Percentiles rank a stretch among this genome's conserved stretches.
These are phyloP conservation scores for Neocallimastix lanati DNA, from an alignment of 192 early-diverging fungal genomes.

Conservation along the genomic window DNA sequence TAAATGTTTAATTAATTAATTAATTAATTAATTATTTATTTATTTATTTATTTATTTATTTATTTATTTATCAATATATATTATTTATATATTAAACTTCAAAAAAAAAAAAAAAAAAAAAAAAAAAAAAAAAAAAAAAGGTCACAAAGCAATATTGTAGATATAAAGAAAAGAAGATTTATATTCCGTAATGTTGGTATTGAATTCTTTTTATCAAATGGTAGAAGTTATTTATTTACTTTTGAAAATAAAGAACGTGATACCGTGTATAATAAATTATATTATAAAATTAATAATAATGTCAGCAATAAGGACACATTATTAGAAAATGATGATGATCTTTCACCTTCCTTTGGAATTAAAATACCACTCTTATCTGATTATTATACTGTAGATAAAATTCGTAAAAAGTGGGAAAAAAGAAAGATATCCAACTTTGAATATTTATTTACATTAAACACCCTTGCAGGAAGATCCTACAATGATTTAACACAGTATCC, in stretches of 20 bases:
- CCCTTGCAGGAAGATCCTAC: conserved; percentile 48
- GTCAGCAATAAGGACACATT: conserved; percentile 16
- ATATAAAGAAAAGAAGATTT: conserved; percentile 13
- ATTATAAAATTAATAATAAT: conserved; percentile 19
- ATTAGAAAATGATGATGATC: conserved; percentile 8
- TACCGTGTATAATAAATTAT: conserved; percentile 39
- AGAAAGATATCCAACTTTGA: conserved; percentile 88
- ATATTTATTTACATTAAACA: conserved; percentile 87
- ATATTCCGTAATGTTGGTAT: conserved; percentile 51
- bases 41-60: too few relatives aligned
- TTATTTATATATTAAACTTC: too few relatives aligned
- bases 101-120: too few relatives aligned
- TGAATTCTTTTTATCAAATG: conserved; percentile 64
- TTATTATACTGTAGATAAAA: conserved; percentile 34
- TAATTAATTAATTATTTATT: too few relatives aligned
- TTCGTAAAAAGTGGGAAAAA: conserved; percentile 66
- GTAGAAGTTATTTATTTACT: conserved; percentile 54
- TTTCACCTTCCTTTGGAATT: conserved; percentile 9
- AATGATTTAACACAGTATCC: conserved; percentile 89
- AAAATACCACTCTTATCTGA: conserved; percentile 37
- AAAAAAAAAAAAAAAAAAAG: too few relatives aligned
- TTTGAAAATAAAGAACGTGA: conserved; percentile 44
- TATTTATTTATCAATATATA: neutral
- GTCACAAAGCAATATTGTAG: conserved; percentile 1
- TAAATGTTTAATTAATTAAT: too few relatives aligned